Evolutionary conservation across 169 alveolate species (phyloP).

Genomic region (Fabrea salina): DNA sequence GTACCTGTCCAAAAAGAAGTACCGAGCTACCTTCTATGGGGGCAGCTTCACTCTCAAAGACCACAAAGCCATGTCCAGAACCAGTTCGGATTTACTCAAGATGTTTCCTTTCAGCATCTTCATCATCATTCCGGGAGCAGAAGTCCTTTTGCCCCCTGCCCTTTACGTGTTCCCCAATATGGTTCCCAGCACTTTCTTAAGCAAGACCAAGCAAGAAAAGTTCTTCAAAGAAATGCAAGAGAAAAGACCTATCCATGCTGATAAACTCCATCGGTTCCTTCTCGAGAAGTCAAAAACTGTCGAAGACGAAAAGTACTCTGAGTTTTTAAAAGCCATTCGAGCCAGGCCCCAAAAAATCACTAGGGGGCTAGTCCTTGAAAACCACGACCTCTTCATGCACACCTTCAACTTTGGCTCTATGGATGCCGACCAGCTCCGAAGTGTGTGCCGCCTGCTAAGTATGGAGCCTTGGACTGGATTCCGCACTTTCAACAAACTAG

Average conservation of each 20-base stretch:
- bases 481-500: background rate
- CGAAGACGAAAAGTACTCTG: background rate
- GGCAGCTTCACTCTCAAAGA: slow-evolving; percentile 17
- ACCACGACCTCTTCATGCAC: background rate
- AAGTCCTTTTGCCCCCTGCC: slow-evolving; percentile 68
- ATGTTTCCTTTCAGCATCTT: slow-evolving; percentile 77
- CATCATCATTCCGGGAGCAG: slow-evolving; percentile 75
- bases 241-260: slow-evolving; percentile 10
- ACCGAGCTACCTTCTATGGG: background rate
- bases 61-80: background rate
- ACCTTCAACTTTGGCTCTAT: slow-evolving; percentile 11
- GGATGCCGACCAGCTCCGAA: slow-evolving; percentile 5
- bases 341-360: background rate
- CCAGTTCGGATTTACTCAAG: slow-evolving; percentile 60
- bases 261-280: slow-evolving; percentile 12
- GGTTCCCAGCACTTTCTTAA: slow-evolving; percentile 66
- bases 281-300: background rate
- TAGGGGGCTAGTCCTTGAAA: background rate
- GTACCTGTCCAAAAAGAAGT: background rate
- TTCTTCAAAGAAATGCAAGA: background rate
- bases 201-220: slow-evolving; percentile 48
- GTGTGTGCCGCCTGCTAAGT: slow-evolving; percentile 1
- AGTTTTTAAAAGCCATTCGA: background rate
- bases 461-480: slow-evolving; percentile 31
- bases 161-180: slow-evolving; percentile 74